Evolutionary conservation across 106 monocot genomes (phyloP).

Genomic region (Dioscorea zingiberensis): DNA sequence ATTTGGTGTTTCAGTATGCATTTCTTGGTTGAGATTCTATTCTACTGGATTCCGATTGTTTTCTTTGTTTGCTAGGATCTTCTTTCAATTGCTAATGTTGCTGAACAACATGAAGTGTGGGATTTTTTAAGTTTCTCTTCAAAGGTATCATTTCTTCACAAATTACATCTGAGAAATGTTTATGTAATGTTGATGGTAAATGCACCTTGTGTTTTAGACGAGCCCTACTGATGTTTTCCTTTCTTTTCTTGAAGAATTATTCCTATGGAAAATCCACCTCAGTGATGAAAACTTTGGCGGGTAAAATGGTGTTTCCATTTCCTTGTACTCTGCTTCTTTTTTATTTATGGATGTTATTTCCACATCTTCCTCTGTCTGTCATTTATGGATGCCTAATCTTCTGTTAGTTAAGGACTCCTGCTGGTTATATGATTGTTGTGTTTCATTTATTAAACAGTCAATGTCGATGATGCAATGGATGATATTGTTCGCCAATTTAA

Average conservation of each 20-base stretch:
- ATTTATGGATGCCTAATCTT: too few species aligned
- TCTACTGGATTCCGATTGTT: neutral
- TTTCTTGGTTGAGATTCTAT: neutral
- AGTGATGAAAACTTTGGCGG: slow-evolving; percentile 97
- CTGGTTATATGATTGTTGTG: neutral
- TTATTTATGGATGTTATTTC: neutral
- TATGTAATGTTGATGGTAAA: too few species aligned
- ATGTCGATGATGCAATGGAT: slow-evolving; percentile 99
- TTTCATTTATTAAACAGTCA: slow-evolving; percentile 46
- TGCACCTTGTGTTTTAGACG: too few species aligned
- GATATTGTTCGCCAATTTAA: slow-evolving; percentile 97
- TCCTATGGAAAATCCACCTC: slow-evolving; percentile 92
- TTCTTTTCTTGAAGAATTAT: slow-evolving; percentile 73
- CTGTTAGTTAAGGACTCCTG: too few species aligned
- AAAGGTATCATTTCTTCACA: slow-evolving; percentile 40
- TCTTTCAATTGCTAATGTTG: slow-evolving; percentile 85
- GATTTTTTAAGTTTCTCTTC: slow-evolving; percentile 89
- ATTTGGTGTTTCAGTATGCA: slow-evolving; percentile 1
- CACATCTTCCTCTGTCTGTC: too few species aligned
- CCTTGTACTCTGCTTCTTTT: neutral
- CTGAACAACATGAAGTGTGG: slow-evolving; percentile 99
- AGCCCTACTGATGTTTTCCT: neutral
- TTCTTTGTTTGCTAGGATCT: slow-evolving; percentile 45
- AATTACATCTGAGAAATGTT: too few species aligned
- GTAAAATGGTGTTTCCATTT: slow-evolving; percentile 22